Conservation (phyloP, 2,329 filamentous ascomycete species). For the Microascus cirrosus region DNA sequence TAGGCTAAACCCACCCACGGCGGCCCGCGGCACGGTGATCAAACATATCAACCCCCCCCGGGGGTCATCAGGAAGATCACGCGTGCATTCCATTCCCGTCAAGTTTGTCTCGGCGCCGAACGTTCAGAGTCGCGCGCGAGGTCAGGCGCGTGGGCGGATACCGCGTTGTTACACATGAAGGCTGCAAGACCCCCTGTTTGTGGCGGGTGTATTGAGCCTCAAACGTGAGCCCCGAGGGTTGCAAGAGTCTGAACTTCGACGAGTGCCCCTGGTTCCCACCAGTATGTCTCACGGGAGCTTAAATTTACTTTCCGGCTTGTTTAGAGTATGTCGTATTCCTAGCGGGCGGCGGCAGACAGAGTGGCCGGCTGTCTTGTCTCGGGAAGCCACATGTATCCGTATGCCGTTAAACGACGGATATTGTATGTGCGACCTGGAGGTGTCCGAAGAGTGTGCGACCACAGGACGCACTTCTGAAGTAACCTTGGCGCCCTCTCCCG, state of each 20-base stretch:
- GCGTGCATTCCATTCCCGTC: background rate
- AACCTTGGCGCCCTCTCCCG: background rate
- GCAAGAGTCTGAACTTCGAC: background rate
- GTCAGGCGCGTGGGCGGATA: background rate
- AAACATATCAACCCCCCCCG: background rate
- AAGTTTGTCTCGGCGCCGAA: background rate
- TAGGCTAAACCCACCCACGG: background rate
- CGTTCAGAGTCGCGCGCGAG: background rate
- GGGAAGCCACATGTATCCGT: background rate
- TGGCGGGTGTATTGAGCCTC: background rate
- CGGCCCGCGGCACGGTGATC: background rate
- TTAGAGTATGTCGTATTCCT: background rate
- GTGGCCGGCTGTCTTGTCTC: background rate
- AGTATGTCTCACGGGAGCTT: background rate
- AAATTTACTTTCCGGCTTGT: background rate
- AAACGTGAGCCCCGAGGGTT: background rate
- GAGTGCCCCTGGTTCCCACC: background rate
- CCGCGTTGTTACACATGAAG: background rate
- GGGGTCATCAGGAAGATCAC: background rate
- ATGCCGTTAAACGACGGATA: background rate
- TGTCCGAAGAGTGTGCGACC: background rate
- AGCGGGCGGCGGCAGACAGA: background rate
- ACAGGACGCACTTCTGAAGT: background rate
- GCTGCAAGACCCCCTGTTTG: background rate
- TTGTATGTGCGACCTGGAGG: too few species aligned